Conservation (phyloP, 1,284 basidiomycete genomes). For the Irpex lacteus region DNA sequence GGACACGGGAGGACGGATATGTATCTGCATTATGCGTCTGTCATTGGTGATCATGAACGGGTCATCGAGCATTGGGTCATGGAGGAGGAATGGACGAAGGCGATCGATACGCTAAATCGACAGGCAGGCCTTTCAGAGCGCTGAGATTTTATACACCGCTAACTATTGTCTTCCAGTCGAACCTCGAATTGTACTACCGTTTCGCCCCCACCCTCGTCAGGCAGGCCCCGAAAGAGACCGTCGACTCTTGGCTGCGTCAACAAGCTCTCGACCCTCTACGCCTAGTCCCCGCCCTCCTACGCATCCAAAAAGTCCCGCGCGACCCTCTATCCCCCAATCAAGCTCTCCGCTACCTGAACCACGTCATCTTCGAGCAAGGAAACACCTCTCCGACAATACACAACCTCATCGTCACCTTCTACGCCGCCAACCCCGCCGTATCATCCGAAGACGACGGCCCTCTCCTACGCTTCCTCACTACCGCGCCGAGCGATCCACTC, state of each 20-base stretch:
- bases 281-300: constrained; percentile 88
- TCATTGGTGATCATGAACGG: constrained; percentile 79
- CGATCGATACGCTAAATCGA: constrained; percentile 83
- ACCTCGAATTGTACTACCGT: constrained; percentile 90
- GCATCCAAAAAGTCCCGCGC: constrained; percentile 67
- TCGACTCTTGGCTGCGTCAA: constrained; percentile 91
- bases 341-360: constrained; percentile 84
- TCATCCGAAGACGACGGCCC: constrained; percentile 69
- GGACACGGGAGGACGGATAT: constrained; percentile 92
- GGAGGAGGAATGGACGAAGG: constrained; percentile 90
- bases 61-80: constrained; percentile 93
- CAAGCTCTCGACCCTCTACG: constrained; percentile 76
- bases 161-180: constrained; percentile 43
- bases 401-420: constrained; percentile 90
- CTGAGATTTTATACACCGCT: not conserved
- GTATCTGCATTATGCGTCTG: constrained; percentile 86
- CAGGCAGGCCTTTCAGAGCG: constrained; percentile 53
- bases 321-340: constrained; percentile 78
- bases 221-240: constrained; percentile 83
- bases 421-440: constrained; percentile 52
- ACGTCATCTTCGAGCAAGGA: constrained; percentile 78
- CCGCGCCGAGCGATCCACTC: constrained; percentile 78
- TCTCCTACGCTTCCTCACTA: constrained; percentile 84
- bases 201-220: constrained; percentile 89
- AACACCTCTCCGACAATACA: constrained; percentile 88